phyloP scores from a whole-genome alignment of 768 basidiomycete genomes.

The Rhodotorula taiwanensis region DNA sequence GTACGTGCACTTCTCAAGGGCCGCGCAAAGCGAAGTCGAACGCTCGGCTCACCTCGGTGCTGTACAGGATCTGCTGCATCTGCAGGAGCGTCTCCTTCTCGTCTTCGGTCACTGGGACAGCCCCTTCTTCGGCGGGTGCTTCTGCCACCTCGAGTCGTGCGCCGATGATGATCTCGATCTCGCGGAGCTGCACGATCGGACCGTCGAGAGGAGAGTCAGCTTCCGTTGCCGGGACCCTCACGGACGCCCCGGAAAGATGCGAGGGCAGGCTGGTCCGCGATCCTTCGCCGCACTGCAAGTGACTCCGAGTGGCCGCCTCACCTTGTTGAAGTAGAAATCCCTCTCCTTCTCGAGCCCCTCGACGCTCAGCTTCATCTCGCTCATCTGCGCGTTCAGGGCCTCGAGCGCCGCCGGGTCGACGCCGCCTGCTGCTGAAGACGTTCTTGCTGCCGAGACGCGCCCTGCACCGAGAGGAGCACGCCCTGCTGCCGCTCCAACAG shows the following conservation, averaged over 20 bases:
- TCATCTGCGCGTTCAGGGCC: constrained; percentile 65
- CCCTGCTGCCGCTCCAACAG: constrained; percentile 51
- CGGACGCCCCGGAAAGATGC: too few relatives aligned
- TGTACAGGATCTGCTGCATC: constrained; percentile 88
- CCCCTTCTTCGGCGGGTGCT: constrained; percentile 54
- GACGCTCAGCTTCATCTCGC: constrained; percentile 70
- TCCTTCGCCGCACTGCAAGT: constrained; percentile 6
- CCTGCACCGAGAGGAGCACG: constrained; percentile 56
- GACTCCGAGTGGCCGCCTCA: constrained; percentile 44
- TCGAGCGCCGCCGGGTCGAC: constrained; percentile 58
- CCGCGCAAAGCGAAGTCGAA: not conserved
- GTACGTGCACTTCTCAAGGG: accelerated
- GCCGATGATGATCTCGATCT: constrained; percentile 91
- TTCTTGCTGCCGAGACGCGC: not conserved
- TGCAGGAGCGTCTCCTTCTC: constrained; percentile 54
- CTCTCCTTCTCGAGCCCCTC: constrained; percentile 94
- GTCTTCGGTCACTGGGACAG: constrained; percentile 50
- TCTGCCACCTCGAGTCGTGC: constrained; percentile 56
- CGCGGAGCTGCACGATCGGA: constrained; percentile 60
- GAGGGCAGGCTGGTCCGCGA: too few relatives aligned
- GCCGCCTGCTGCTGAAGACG: constrained; percentile 8
- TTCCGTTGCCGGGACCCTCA: too few relatives aligned
- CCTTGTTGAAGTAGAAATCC: constrained; percentile 98
- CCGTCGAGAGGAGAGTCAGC: not conserved
- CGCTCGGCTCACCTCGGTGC: constrained; percentile 69